Percentiles rank a stretch among this genome's conserved stretches.
Conservation (phyloP, 192 early-diverging fungal genomes). For the Pecoramyces ruminantium region DNA sequence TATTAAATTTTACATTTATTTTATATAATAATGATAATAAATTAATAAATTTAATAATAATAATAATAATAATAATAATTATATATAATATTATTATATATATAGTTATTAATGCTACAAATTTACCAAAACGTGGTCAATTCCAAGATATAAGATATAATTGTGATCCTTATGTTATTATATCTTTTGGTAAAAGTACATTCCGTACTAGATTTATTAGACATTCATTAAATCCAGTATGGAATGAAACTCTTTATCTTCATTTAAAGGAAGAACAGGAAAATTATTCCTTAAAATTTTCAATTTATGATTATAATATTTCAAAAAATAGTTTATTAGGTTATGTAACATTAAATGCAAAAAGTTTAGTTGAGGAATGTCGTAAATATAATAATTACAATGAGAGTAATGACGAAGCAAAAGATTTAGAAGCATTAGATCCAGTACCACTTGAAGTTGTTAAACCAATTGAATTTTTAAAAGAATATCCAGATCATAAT, state of each 20-base stretch:
- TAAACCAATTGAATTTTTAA: not conserved
- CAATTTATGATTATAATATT: conserved; percentile 61
- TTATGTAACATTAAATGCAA: conserved; percentile 16
- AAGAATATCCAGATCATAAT: conserved; percentile 3
- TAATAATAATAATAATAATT: no score
- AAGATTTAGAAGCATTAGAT: not conserved
- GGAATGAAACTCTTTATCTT: conserved; percentile 58
- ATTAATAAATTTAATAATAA: no score
- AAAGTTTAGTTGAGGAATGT: conserved; percentile 26
- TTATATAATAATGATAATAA: no score
- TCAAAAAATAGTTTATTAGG: conserved; percentile 50
- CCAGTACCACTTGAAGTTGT: not conserved
- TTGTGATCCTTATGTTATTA: conserved; percentile 68
- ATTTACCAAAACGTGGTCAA: conserved; percentile 15
- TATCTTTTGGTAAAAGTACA: conserved; percentile 48
- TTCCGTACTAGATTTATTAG: conserved; percentile 47
- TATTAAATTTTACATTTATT: no score
- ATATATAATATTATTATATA: conserved; percentile 4
- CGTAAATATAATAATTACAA: not conserved
- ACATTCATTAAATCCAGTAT: conserved; percentile 50
- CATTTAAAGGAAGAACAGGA: conserved; percentile 20
- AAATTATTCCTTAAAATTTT: conserved; percentile 14
- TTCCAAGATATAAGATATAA: conserved; percentile 38
- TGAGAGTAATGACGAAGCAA: not conserved
- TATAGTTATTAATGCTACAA: conserved; percentile 10